Evolutionary conservation across 345 rosid species (phyloP).

Genomic region (Capsella bursapastoris): DNA sequence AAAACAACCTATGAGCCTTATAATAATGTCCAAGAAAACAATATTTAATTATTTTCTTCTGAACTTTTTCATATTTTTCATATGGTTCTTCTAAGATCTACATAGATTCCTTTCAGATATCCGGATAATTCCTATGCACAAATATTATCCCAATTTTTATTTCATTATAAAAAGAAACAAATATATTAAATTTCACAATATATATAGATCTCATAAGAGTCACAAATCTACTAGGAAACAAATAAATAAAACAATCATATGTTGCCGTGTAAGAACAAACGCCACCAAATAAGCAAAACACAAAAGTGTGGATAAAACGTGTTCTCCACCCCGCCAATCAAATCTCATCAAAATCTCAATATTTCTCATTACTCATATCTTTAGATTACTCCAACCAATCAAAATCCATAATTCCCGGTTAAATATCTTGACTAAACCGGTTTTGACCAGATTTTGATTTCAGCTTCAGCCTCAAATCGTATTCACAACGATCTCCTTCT

Average conservation of each 20-base stretch:
- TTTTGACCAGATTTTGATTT: constrained; percentile 22
- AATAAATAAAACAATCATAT: background rate
- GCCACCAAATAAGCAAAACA: constrained; percentile 28
- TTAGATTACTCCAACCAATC: constrained; percentile 31
- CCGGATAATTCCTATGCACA: constrained; percentile 20
- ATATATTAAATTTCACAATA: background rate
- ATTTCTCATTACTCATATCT: constrained; percentile 2
- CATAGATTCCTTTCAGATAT: constrained; percentile 37
- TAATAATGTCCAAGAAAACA: background rate
- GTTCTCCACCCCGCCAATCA: constrained; percentile 63
- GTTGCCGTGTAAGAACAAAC: constrained; percentile 36
- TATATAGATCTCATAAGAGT: constrained; percentile 13
- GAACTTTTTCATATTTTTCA: background rate
- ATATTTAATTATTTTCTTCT: background rate
- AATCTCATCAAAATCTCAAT: constrained; percentile 42
- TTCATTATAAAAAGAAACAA: background rate
- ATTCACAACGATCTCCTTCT: constrained; percentile 38
- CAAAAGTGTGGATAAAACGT: constrained; percentile 73
- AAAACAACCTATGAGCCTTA: too few species aligned
- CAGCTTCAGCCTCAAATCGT: constrained; percentile 25
- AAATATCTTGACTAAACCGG: constrained; percentile 33
- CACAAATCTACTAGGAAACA: constrained; percentile 17
- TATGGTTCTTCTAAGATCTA: constrained; percentile 5
- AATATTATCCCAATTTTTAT: background rate
- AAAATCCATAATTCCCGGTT: constrained; percentile 15